Evolutionary conservation across 768 basidiomycete genomes (phyloP), one percentile per base, ranked within the genome.

Genomic region (Chiua virens): DNA sequence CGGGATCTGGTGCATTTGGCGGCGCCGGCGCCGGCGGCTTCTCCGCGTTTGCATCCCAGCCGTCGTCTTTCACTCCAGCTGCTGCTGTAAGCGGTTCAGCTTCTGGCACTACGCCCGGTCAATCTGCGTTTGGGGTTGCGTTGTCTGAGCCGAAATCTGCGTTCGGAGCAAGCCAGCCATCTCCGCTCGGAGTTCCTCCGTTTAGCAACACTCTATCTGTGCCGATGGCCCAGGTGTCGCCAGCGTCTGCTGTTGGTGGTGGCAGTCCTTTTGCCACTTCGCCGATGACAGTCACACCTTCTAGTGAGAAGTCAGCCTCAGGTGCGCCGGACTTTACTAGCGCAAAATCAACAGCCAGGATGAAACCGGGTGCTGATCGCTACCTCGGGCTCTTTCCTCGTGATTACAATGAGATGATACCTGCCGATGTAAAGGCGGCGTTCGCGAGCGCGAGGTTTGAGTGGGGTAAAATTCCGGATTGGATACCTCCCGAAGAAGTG

Each of bases 381-480:
- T 87, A 86, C 58, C 81, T 83, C 51, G 58, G 49, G 28, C 61
- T 77, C 22, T 71, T 90, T 28, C 87, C 86, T 7, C 56, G 59
- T n/a, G 75, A 83, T 56, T 91, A 90, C 65, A 52, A 72, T 32
- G 69, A 79, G 45, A 63, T 79, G 18, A 57, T 89, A 22, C 86
- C 89, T 3, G 61, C 71, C 42, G 61, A 59, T 6, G 79, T 73
- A 46, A 63, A 74, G 58, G 76, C 78, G 7, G 82, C 83, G 36
- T 89, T 89, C 59, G 61, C 71, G 55, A 68, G 68, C 18, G 69
- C 72, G 47, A 80, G 69, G 67, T 91, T 90, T 58, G 82, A 81
- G 60, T 86, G 80, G 76, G 81, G 83, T 64, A 77, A 78, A 53
- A 75, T 91, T 42, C 88, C 88, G 1, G 86, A 87, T 51, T 89